Base-by-base conservation (phyloP, 2,329 filamentous ascomycete species). In the Cercospora sojina region DNA sequence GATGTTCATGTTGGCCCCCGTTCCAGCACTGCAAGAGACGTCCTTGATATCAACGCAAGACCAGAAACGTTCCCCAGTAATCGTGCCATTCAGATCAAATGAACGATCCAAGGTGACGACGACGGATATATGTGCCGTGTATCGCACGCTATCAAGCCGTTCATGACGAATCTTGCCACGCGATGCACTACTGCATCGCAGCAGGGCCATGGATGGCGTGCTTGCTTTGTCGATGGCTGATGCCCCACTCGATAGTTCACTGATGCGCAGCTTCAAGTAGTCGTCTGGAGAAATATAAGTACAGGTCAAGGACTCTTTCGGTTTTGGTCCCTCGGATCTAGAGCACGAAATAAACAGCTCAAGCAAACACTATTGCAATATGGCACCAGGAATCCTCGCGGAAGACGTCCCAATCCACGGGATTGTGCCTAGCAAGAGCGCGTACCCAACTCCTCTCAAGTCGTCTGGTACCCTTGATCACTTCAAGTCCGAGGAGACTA, bases 401-500 rank as follows among this genome's bases (percentile, higher is more conserved):
- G 69, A 69, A 32, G 62, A 67, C 13, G 16, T 67, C 23, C 59
- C 66, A 3, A 32, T 64, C 12, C 57, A 29, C 27, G 29, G 55
- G 8, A 55, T 38, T 10, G 31, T 12, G 25, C 31, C 58, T 25
- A 49, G 62, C 38, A 62, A 69, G 12, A 38, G 38, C 3, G 43
- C 58, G 9, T 68, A 67, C 35, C 64, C 57, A 12, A 59, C 79
- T 67, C 84, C 84, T 0, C 74, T 86, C 7, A 81, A 83, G 74
- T 76, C 82, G 3, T 83, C 81, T 1, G 67, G 67, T 31, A 66
- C 67, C 27, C 55, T 71, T 10, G 81, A 87, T 43, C 65, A 79
- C 10, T 85, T 83, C 67, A 81, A 86, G 67, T 80, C 81, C 2
- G 86, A 87, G 64, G 87, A 90, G 32, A 78, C 85, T 4, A 90